Base-by-base conservation (phyloP, 345 rosid species). In the Turnera subulata region DNA sequence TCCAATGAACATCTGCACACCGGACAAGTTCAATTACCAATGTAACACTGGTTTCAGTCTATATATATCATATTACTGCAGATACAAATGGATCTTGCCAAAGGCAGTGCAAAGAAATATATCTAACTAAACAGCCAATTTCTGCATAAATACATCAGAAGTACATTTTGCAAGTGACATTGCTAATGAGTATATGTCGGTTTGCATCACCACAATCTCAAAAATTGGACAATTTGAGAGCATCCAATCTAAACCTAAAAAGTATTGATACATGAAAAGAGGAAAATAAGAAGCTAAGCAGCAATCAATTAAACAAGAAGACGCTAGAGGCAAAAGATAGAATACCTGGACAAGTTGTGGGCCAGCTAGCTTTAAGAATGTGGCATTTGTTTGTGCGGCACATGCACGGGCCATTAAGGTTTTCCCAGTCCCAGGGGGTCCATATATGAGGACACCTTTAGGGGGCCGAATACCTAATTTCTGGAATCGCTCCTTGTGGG, bases 381-480 rank as follows among this genome's bases (percentile, higher is more conserved):
- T 94, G 55, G 99, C 99, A 57, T 94, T 94, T 63, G 97, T 94
- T 62, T 90, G 99, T 16, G 99, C 99, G 12, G 97, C 99, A 76
- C 99, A 94, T 46, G 99, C 99, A 61, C 99, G 95, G 0, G 97
- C 99, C 99, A 94, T 94, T 67, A 94, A 68, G 51, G 99, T 94
- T 64, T 94, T 94, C 60, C 99, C 99, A 46, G 99, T 94, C 49
- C 99, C 99, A 39, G 99, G 99, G 63, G 97, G 99, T 46, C 97
- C 99, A 71, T 94, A 90, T 53, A 90, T 76, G 56, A 94, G 97
- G 56, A 94, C 92, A 38, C 99, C 99, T 72, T 94, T 94, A 16
- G 99, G 99, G 61, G 97, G 99, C 19, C 99, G 97, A 53, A 94
- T 69, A 20, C 99, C 99, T 33, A 94, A 70, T 72, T 86, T 94